Base-by-base conservation (phyloP, 768 basidiomycete species). In the Collybia nuda region DNA sequence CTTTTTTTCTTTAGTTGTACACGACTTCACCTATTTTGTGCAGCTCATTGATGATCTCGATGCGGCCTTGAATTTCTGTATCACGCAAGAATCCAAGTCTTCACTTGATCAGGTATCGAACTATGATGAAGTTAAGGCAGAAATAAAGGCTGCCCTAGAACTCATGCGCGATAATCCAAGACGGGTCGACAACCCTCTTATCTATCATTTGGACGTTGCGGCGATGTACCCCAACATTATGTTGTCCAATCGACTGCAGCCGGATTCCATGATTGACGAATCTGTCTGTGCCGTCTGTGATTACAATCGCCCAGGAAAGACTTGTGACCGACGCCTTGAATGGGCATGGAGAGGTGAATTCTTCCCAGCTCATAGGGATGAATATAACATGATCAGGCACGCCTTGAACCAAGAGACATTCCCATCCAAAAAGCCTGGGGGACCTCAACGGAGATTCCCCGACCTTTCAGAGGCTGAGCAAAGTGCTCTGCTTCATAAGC, bases 221-320 rank as follows among this genome's bases (percentile, higher is more conserved):
- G 97, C 97, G 55, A 99, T 99, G 97, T 98, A 99, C 67, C 97
- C 97, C 50, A 99, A 98, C 69, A 98, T 99, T 82, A 99, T 99
- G 97, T 86, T 99, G 76, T 98, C 95, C 15, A 99, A 99, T 65
- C 91, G 97, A 28, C 79, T 99, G 2, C 97, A 99, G 59, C 97
- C 97, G 2, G 97, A 99, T 69, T 97, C 97, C 1, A 90, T 98
- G 73, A 88, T 98, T 8, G 93, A 95, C 61, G 97, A 98, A 67
- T 85, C 96, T 17, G 88, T 87, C 15, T 99, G 97, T 62, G 97
- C 97, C 1, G 94, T 98, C 1, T 99, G 97, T 71, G 97, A 99
- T 69, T 98, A 88, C 67, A 99, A 99, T 61, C 83, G 95, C 7
- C 95, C 97, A 0, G 93, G 91, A 18, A 99, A 99, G 72, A 80